Conservation (phyloP, 2,329 filamentous ascomycete species). For the Xylariaceae sp. region DNA sequence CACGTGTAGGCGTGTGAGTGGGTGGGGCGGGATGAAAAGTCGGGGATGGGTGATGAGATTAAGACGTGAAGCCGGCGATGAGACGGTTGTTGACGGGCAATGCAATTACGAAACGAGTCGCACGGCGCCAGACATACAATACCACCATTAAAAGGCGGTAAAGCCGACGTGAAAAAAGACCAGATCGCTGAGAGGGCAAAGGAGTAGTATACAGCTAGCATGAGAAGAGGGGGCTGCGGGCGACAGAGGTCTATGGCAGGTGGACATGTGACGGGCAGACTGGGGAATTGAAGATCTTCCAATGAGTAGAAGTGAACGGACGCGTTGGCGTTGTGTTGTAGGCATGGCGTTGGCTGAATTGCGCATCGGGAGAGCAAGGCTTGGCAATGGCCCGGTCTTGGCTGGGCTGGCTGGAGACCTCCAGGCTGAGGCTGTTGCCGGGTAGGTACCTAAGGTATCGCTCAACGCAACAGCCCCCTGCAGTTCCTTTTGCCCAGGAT, state of each 20-base stretch:
- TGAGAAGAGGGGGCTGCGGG: neutral
- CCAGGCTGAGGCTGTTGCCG: neutral
- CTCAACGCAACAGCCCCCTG: no score
- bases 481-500: no score
- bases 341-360: neutral
- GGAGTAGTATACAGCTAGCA: neutral
- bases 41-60: neutral
- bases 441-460: no score
- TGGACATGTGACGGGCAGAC: neutral
- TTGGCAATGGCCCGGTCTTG: neutral
- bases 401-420: neutral
- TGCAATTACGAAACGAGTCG: neutral
- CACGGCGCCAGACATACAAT: neutral
- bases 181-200: neutral
- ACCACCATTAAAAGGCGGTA: neutral
- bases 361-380: neutral
- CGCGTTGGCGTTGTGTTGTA: neutral
- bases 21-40: neutral
- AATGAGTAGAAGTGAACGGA: neutral
- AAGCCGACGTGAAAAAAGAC: neutral
- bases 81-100: neutral
- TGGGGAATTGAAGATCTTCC: neutral
- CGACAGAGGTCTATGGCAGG: neutral
- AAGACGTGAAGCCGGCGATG: neutral
- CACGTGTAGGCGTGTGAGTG: neutral